These are phyloP conservation scores for Hirschfeldia incana DNA, from an alignment of 345 rosid species.

Conservation along the genomic window DNA sequence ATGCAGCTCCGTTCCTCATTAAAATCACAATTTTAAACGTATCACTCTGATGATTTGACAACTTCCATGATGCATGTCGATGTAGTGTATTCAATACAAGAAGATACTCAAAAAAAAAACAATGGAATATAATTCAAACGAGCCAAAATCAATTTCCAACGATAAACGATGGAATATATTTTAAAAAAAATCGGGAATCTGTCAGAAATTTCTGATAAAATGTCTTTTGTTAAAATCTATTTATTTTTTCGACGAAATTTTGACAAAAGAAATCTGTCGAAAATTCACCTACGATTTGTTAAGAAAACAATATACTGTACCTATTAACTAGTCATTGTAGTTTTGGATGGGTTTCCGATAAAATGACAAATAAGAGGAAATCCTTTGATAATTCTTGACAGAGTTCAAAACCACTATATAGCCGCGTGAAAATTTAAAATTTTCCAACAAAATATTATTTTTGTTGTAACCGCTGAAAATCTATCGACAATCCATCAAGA, in stretches of 20 bases:
- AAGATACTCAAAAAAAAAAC: neutral
- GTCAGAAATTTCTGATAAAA: neutral
- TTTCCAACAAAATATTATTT: neutral
- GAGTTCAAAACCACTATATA: neutral
- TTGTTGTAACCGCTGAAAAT: too few relatives aligned
- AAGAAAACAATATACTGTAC: too few relatives aligned
- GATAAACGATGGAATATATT: neutral
- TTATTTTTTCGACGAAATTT: too few relatives aligned
- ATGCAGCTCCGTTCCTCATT: neutral
- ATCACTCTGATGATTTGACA: neutral
- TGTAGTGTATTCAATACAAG: neutral
- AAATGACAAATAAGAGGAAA: neutral
- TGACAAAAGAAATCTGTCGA: too few relatives aligned
- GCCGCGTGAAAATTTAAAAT: neutral
- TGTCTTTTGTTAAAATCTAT: too few relatives aligned
- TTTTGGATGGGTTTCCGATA: neutral
- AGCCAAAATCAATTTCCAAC: neutral
- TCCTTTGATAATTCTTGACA: neutral
- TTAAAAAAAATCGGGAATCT: too few relatives aligned
- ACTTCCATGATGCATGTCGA: neutral
- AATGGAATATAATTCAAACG: neutral
- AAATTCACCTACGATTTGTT: too few relatives aligned
- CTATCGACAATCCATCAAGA: neutral
- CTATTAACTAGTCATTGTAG: neutral
- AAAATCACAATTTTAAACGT: neutral